These are phyloP conservation scores for Lignosus rhinocerotis DNA, from an alignment of 1,284 basidiomycete species.

Conservation along the genomic window DNA sequence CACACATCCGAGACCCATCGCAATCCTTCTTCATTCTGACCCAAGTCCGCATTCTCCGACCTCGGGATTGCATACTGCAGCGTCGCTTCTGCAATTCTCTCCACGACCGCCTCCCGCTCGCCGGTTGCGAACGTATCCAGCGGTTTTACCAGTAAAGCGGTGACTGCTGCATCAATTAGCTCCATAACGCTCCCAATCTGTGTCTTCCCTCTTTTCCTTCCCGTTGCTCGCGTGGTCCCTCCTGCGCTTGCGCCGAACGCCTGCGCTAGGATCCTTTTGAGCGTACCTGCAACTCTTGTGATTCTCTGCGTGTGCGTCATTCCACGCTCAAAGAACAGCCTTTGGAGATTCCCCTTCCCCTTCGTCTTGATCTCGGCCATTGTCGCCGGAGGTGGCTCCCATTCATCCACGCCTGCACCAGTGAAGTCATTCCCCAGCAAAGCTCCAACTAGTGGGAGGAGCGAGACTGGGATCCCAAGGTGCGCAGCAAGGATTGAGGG, in stretches of 20 bases:
- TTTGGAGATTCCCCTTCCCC: constrained; percentile 48
- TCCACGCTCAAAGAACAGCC: constrained; percentile 66
- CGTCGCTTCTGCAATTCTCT: constrained; percentile 70
- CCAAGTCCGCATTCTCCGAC: constrained; percentile 39
- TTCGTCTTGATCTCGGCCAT: constrained; percentile 23
- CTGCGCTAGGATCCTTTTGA: constrained; percentile 53
- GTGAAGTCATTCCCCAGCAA: constrained; percentile 86
- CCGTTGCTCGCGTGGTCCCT: not conserved
- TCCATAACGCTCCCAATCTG: constrained; percentile 70
- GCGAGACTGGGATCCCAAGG: constrained; percentile 55
- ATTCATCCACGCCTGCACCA: constrained; percentile 36
- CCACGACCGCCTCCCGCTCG: constrained; percentile 65
- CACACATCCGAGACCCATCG: constrained; percentile 55
- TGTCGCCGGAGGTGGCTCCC: constrained; percentile 28
- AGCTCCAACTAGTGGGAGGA: constrained; percentile 84
- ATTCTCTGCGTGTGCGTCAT: constrained; percentile 60
- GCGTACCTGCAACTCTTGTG: constrained; percentile 52
- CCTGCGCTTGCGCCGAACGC: constrained; percentile 29
- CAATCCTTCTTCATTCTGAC: constrained; percentile 23
- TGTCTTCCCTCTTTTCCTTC: constrained; percentile 51
- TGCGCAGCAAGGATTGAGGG: constrained; percentile 52
- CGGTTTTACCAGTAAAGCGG: constrained; percentile 53
- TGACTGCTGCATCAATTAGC: constrained; percentile 67
- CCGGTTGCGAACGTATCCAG: constrained; percentile 50
- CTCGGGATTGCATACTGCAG: constrained; percentile 74